Evolutionary conservation across 73 alveolate species (phyloP), one percentile per base, ranked within the genome.

Genomic region (Symbiodinium pilosum): DNA sequence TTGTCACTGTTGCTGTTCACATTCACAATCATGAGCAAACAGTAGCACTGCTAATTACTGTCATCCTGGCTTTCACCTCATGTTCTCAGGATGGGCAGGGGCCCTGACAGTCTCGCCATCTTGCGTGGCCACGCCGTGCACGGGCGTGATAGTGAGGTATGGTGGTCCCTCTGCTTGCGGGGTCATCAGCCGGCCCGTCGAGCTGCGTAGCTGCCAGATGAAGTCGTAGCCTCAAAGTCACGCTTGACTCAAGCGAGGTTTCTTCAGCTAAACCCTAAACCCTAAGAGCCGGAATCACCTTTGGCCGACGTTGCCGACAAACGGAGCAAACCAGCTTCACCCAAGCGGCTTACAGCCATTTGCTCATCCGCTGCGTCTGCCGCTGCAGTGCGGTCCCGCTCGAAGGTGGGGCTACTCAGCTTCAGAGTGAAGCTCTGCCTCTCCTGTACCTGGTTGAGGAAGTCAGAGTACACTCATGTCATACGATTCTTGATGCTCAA

Each of bases 71-170:
- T 9, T 6, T 9, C 59, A 6, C 59, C 14, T 47, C 21, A 47
- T 6, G 14, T 6, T 6, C 59, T 47, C 59, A 47, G 59, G 59
- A 47, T 14, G 14, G 14, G 59, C 59, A 36, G 41, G 73, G 95
- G 43, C 51, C 71, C 95, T 2, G 38, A 36, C 96, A 20, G 96
- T 91, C 77, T 91, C 96, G 52, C 88, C 77, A 43, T 91, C 96
- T 69, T 91, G 96, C 39, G 96, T 91, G 52, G 77, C 77, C 44
- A 91, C 96, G 21, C 96, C 96, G 51, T 91, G 96, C 96, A 56
- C 96, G 7, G 96, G 96, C 52, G 87, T 91, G 87, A 91, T 91
- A 77, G 73, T 91, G 77, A 91, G 40, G 77, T 68, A 69, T 44
- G 96, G 96, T 26, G 96, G 88, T 39, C 4, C 64, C 16, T 91